Evolutionary conservation across 805 yeast species (phyloP), one percentile per base, ranked within the genome.

Genomic region (Ogataea henricii): DNA sequence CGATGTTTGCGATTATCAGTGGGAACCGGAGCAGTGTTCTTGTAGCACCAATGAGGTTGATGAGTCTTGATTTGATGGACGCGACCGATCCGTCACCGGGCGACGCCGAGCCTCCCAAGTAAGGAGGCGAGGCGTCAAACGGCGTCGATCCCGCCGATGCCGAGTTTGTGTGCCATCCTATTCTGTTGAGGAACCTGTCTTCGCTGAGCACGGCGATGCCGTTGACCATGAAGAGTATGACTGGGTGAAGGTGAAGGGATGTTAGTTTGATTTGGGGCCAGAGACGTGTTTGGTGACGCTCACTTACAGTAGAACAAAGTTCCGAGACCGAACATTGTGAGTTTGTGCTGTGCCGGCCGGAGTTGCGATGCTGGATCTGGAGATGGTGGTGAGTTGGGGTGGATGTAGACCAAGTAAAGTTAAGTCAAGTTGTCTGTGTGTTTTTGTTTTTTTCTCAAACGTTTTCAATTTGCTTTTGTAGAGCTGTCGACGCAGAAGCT

Each of bases 181-280:
- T 79, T 14, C 70, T 49, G 30, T 64, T 78, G 49, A 81, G 69
- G 55, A 81, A 81, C 43, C 86, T 60, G 59, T 81, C 86, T 55
- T 81, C 86, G 48, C 83, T 77, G 36, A 81, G 68, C 18, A 81
- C 78, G 0, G 85, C 85, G 14, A 81, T 70, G 0, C 82, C 82
- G 56, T 81, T 81, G 32, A 79, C 73, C 40, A 75, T 54, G 41
- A 81, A 71, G n/a, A 81, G 65, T 20, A 74, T 67, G 46, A 78
- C 73, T 34, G 37, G 37, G 23, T 5, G n/a, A n/a, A n/a, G n/a
- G n/a, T n/a, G n/a, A n/a, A 9, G 47, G 17, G 27, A 16, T n/a
- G 40, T 21, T 22, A 25, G 33, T 30, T 13, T 14, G 17, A 4
- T 14, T 4, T 40, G 60, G 10, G 2, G 9, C 26, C 6, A 20